These are phyloP conservation scores for Anastatica hierochuntica DNA, from an alignment of 345 rosid genomes.

Conservation along the genomic window DNA sequence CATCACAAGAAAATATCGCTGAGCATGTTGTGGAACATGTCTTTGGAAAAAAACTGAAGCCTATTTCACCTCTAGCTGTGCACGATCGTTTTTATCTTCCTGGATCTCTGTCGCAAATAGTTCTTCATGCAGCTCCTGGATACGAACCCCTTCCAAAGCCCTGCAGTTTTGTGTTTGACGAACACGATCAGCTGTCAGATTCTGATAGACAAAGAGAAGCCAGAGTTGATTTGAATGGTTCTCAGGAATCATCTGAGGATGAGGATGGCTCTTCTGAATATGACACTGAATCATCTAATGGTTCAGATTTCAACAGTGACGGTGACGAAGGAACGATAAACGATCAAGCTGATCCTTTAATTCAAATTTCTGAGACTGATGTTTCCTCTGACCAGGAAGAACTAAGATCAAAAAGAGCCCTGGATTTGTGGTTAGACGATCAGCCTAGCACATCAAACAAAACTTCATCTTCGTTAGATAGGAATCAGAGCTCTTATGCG, in stretches of 20 bases:
- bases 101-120: conserved; percentile 92
- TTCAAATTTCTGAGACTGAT: conserved; percentile 54
- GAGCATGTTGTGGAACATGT: conserved; percentile 44
- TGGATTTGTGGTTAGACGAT: conserved; percentile 86
- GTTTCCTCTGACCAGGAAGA: conserved; percentile 40
- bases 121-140: conserved; percentile 99
- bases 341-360: conserved; percentile 45
- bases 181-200: conserved; percentile 32
- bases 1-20: conserved; percentile 30
- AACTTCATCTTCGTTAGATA: conserved; percentile 32
- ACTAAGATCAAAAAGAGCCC: conserved; percentile 48
- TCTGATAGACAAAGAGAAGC: conserved; percentile 23
- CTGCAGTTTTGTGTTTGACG: conserved; percentile 46
- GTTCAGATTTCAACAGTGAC: conserved; percentile 34
- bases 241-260: conserved; percentile 44
- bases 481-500: conserved; percentile 43
- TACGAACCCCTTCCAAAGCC: conserved; percentile 98
- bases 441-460: conserved; percentile 51
- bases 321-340: conserved; percentile 36
- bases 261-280: conserved; percentile 66
- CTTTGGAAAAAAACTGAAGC: conserved; percentile 44
- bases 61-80: conserved; percentile 29
- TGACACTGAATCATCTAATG: conserved; percentile 48
- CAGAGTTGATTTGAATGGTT: conserved; percentile 20
- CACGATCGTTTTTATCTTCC: conserved; percentile 78